phyloP scores from a whole-genome alignment of 1,284 basidiomycete species.

The Melampsora americana region DNA sequence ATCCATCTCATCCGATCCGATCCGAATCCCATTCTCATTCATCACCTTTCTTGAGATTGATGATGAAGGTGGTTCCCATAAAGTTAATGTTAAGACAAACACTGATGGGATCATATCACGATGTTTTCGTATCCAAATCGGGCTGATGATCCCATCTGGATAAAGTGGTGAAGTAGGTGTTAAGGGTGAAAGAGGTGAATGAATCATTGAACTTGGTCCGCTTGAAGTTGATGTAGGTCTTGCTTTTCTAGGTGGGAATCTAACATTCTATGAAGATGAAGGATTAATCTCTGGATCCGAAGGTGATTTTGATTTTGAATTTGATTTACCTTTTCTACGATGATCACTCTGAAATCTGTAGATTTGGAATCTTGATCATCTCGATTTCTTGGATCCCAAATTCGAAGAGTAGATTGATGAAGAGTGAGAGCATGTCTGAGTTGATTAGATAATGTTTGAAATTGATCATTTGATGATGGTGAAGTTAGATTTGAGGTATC shows the following conservation, averaged over 20 bases:
- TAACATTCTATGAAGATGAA: conserved; percentile 59
- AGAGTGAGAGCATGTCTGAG: conserved; percentile 63
- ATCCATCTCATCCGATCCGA: not conserved
- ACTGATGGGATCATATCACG: conserved; percentile 83
- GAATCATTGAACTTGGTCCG: conserved; percentile 54
- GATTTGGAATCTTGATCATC: conserved; percentile 50
- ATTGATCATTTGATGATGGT: conserved; percentile 48
- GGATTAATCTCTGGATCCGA: conserved; percentile 4
- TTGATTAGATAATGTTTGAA: conserved; percentile 63
- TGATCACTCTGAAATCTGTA: conserved; percentile 72
- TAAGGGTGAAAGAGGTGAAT: conserved; percentile 56
- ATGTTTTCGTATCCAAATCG: conserved; percentile 95
- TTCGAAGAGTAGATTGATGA: conserved; percentile 55
- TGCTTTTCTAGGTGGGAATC: conserved; percentile 82
- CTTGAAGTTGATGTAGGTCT: conserved; percentile 57
- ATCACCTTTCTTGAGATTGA: conserved; percentile 6
- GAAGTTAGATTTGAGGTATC: conserved; percentile 36
- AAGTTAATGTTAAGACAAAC: conserved; percentile 79
- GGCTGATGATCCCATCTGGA: conserved; percentile 91
- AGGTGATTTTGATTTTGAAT: not conserved
- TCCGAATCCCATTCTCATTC: conserved; percentile 3
- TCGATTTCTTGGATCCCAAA: conserved; percentile 55
- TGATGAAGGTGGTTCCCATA: conserved; percentile 62
- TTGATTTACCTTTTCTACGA: conserved; percentile 69
- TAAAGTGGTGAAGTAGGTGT: conserved; percentile 68